phyloP scores from a whole-genome alignment of 441 rosid genomes.

The Capsella rubella region DNA sequence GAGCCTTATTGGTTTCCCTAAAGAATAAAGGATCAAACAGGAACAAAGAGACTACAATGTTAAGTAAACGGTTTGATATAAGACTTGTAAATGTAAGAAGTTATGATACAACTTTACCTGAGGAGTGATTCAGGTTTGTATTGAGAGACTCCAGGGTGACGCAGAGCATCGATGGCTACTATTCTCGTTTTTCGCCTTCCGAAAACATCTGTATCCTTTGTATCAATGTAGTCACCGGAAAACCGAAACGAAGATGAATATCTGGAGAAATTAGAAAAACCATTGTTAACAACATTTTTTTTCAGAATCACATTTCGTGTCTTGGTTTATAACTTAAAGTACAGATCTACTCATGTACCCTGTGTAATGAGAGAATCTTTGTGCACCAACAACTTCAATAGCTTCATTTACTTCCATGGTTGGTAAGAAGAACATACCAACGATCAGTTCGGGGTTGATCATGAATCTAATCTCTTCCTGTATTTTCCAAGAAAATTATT shows the following conservation, averaged over 20 bases:
- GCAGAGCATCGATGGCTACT: constrained; percentile 81
- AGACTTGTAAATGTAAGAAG: background rate
- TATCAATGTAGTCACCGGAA: constrained; percentile 73
- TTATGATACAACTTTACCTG: constrained; percentile 51
- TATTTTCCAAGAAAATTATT: constrained; percentile 7
- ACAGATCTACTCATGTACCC: constrained; percentile 48
- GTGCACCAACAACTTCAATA: constrained; percentile 80
- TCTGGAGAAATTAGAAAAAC: constrained; percentile 50
- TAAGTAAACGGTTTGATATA: background rate
- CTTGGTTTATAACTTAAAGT: constrained; percentile 3
- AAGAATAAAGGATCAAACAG: constrained; percentile 17
- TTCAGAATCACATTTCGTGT: background rate
- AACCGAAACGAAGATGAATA: constrained; percentile 87
- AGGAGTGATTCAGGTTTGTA: constrained; percentile 59
- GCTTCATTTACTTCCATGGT: constrained; percentile 83
- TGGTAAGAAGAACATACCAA: constrained; percentile 90
- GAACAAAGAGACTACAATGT: background rate
- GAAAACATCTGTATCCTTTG: constrained; percentile 54
- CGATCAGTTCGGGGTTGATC: constrained; percentile 91
- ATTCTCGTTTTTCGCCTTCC: constrained; percentile 74
- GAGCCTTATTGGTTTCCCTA: constrained; percentile 87
- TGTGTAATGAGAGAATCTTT: constrained; percentile 75
- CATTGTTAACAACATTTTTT: constrained; percentile 13
- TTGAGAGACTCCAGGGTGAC: constrained; percentile 65
- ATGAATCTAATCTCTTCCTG: constrained; percentile 95